A percentile compares a stretch with the other conserved stretches of the same genome.
Evolutionary conservation across 2,329 filamentous ascomycete species (phyloP).

Genomic region (Davidsoniella eucalypti): DNA sequence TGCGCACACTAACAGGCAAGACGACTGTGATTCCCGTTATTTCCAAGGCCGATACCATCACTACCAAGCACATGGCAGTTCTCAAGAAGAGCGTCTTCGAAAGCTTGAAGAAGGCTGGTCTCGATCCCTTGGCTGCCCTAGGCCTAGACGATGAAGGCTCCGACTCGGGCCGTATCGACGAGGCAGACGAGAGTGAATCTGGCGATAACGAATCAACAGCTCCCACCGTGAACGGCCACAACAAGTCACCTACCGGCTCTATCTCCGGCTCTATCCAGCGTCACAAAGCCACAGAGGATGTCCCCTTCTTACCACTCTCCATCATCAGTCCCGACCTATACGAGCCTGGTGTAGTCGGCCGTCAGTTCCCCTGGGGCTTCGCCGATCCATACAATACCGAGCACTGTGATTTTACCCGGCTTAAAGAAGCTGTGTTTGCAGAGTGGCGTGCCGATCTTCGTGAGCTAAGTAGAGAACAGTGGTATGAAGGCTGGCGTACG

Average conservation of each 20-base stretch:
- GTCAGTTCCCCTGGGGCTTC: constrained; percentile 91
- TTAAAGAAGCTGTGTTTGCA: constrained; percentile 82
- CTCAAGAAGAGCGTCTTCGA: constrained; percentile 85
- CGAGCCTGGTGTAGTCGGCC: constrained; percentile 61
- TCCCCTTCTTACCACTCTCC: constrained; percentile 69
- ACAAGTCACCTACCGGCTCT: constrained; percentile 22
- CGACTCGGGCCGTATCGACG: constrained; percentile 35
- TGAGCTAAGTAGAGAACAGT: constrained; percentile 76
- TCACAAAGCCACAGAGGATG: constrained; percentile 33
- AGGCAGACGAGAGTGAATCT: constrained; percentile 31
- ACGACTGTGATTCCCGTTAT: constrained; percentile 92
- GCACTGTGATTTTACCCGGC: constrained; percentile 83
- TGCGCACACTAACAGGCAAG: constrained; percentile 77
- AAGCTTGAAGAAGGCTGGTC: constrained; percentile 65
- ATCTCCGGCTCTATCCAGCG: constrained; percentile 23
- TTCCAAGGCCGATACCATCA: constrained; percentile 92
- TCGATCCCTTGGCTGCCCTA: constrained; percentile 78
- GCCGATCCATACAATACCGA: constrained; percentile 80
- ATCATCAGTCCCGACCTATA: constrained; percentile 90
- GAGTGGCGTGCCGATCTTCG: constrained; percentile 88
- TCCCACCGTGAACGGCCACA: constrained; percentile 3
- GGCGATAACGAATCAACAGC: constrained; percentile 20
- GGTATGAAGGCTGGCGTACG: constrained; percentile 93
- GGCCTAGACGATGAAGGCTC: constrained; percentile 63
- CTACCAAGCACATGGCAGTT: constrained; percentile 81